Percentiles rank a stretch among this genome's conserved stretches.
Conservation (phyloP, 345 rosid genomes). For the rapeseed (Brassica napus) region Da-Ae NC_063448.1:36919501-36920000, state of each 20-base stretch:
- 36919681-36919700: slow-evolving; percentile 48
- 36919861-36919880: slow-evolving; percentile 64
- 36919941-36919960: slow-evolving; percentile 60
- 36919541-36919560: slow-evolving; percentile 28
- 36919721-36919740: slow-evolving; percentile 72
- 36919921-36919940: slow-evolving; percentile 60
- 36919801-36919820: slow-evolving; percentile 70
- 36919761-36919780: slow-evolving; percentile 41
- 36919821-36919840: slow-evolving; percentile 68
- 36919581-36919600: slow-evolving; percentile 43
- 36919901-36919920: slow-evolving; percentile 59
- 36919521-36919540: slow-evolving; percentile 45
- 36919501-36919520: slow-evolving; percentile 54
- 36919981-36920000: slow-evolving; percentile 57
- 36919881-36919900: slow-evolving; percentile 73
- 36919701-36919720: slow-evolving; percentile 77
- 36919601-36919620: slow-evolving; percentile 38
- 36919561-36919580: slow-evolving; percentile 37
- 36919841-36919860: slow-evolving; percentile 93
- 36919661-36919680: slow-evolving; percentile 69
- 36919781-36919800: slow-evolving; percentile 43
- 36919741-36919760: slow-evolving; percentile 42
- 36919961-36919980: slow-evolving; percentile 52
- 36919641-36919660: slow-evolving; percentile 49
- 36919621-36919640: slow-evolving; percentile 54